Conservation (phyloP, 768 basidiomycete genomes). For the Lyophyllum atratum region DNA sequence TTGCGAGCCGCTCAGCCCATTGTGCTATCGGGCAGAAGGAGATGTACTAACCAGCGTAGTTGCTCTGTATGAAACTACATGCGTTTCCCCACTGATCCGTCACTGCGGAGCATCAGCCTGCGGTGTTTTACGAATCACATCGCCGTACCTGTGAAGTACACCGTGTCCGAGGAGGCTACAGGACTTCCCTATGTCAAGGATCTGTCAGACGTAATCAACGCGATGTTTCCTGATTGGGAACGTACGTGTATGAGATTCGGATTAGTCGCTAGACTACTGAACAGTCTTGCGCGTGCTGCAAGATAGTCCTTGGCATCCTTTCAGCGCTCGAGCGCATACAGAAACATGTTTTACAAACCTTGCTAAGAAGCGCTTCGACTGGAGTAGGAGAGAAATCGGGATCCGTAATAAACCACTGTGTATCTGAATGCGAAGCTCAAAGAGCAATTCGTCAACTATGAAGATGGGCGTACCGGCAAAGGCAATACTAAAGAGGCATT, state of each 20-base stretch:
- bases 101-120: constrained; percentile 41
- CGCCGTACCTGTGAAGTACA: constrained; percentile 80
- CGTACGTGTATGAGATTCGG: constrained; percentile 67
- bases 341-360: constrained; percentile 52
- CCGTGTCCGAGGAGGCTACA: constrained; percentile 85
- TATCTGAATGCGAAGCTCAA: constrained; percentile 59
- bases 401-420: constrained; percentile 90
- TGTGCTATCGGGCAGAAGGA: background rate
- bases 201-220: too few relatives aligned
- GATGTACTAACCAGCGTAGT: constrained; percentile 67
- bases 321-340: background rate
- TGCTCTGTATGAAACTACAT: constrained; percentile 88
- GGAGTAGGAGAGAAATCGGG: constrained; percentile 80
- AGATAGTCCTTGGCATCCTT: constrained; percentile 71
- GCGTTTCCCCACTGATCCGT: constrained; percentile 88
- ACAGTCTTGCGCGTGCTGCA: constrained; percentile 72
- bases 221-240: too few relatives aligned
- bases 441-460: background rate
- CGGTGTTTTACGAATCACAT: background rate
- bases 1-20: background rate
- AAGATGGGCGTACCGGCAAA: background rate
- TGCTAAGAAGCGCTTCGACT: constrained; percentile 80
- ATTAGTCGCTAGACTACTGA: constrained; percentile 68
- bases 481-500: background rate
- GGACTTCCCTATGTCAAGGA: constrained; percentile 66